A percentile compares a stretch with the other conserved stretches of the same genome.
These are phyloP conservation scores for Rugosomyces carneus DNA, from an alignment of 1,284 basidiomycete genomes.

Conservation along the genomic window DNA sequence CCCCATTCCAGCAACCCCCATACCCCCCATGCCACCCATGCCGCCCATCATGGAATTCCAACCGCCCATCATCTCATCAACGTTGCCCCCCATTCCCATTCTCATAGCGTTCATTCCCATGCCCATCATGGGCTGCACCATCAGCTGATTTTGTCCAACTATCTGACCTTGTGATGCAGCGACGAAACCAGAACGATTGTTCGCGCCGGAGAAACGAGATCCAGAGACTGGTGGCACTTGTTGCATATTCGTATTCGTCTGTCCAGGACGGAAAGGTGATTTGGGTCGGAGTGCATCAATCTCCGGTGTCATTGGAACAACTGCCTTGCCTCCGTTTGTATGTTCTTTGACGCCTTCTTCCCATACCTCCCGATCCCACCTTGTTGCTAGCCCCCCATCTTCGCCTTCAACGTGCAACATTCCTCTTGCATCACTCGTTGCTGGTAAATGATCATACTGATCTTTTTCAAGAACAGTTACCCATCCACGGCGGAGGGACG, in stretches of 20 bases:
- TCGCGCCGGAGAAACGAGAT: slow-evolving; percentile 19
- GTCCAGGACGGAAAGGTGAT: slow-evolving; percentile 54
- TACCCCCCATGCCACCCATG: slow-evolving; percentile 21
- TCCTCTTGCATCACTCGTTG: slow-evolving; percentile 20
- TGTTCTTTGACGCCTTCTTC: slow-evolving; percentile 52
- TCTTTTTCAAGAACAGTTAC: slow-evolving; percentile 77
- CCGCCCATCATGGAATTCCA: slow-evolving; percentile 31
- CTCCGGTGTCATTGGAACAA: slow-evolving; percentile 71
- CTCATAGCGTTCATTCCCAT: slow-evolving; percentile 32
- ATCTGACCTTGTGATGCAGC: slow-evolving; percentile 18
- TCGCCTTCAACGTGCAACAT: slow-evolving; percentile 33
- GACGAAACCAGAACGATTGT: slow-evolving; percentile 16
- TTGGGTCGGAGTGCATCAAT: slow-evolving; percentile 86
- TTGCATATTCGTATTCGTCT: slow-evolving; percentile 16
- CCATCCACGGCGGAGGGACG: slow-evolving; percentile 84
- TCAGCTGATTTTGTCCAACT: slow-evolving; percentile 36
- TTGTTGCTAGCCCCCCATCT: slow-evolving; percentile 38
- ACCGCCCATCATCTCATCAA: slow-evolving; percentile 29
- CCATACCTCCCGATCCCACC: slow-evolving; percentile 55
- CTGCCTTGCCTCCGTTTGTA: slow-evolving; percentile 45
- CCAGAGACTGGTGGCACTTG: slow-evolving; percentile 14
- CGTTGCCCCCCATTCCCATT: slow-evolving; percentile 25
- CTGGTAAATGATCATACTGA: slow-evolving; percentile 45
- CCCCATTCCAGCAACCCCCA: slow-evolving; percentile 19
- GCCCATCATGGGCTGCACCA: slow-evolving; percentile 44